A percentile compares a stretch with the other conserved stretches of the same genome.
phyloP scores from a whole-genome alignment of 1,284 basidiomycete genomes.

The Rhodotorula glutinis region DNA sequence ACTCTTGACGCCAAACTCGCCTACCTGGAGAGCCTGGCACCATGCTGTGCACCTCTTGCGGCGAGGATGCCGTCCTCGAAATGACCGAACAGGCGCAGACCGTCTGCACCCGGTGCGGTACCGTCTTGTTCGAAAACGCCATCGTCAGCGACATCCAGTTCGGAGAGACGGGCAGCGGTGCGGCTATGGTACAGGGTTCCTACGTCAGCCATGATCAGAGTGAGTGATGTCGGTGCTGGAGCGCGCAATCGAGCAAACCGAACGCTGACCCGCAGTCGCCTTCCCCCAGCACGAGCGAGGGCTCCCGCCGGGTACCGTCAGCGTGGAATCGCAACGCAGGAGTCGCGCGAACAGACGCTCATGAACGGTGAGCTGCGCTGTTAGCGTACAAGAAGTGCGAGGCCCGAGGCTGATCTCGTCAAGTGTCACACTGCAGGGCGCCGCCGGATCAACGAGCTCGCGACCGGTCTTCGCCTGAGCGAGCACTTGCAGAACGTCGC shows the following conservation, averaged over 20 bases:
- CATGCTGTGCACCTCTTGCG: conserved; percentile 37
- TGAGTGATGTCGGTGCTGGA: too few relatives aligned
- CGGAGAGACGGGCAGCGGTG: conserved; percentile 85
- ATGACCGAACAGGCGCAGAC: conserved; percentile 34
- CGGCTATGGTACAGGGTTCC: conserved; percentile 91
- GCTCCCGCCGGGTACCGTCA: conserved; percentile 76
- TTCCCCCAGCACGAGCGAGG: conserved; percentile 64
- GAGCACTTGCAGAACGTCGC: conserved; percentile 77
- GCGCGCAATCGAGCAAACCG: too few relatives aligned
- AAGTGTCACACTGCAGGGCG: conserved; percentile 58
- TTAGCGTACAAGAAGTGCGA: too few relatives aligned
- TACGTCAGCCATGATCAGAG: conserved; percentile 91
- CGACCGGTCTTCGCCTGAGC: conserved; percentile 70
- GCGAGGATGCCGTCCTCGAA: conserved; percentile 33
- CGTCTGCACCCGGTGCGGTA: conserved; percentile 37
- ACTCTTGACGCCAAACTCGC: neutral
- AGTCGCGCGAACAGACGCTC: conserved; percentile 83
- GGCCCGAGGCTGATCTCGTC: neutral
- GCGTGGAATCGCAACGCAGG: conserved; percentile 56
- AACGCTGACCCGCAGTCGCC: conserved; percentile 41
- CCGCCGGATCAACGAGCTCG: conserved; percentile 75
- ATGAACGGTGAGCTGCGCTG: conserved; percentile 67
- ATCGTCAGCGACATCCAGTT: conserved; percentile 93
- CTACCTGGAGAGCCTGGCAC: neutral
- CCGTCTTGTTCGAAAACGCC: conserved; percentile 81